Evolutionary conservation across 1,139 yeast genomes (phyloP).

Genomic region (Debaryomycetaceae sp.): DNA sequence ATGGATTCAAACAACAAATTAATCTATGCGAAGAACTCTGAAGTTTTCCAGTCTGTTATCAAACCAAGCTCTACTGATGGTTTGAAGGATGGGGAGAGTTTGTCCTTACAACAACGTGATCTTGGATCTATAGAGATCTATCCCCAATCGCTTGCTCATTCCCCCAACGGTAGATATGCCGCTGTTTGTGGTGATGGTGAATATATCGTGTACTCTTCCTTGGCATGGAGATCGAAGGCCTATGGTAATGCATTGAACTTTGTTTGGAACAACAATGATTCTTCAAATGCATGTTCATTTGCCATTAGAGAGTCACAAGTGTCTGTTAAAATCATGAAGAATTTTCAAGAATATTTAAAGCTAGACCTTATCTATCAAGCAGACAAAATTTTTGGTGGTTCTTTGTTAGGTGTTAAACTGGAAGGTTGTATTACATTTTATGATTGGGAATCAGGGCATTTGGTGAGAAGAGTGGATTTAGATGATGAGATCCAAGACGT

Average conservation of each 20-base stretch:
- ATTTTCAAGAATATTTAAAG: slow-evolving; percentile 74
- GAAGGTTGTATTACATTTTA: slow-evolving; percentile 83
- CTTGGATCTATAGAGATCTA: slow-evolving; percentile 89
- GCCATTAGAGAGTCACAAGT: slow-evolving; percentile 76
- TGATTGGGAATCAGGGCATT: slow-evolving; percentile 86
- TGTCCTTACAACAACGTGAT: slow-evolving; percentile 78
- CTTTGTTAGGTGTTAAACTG: slow-evolving; percentile 75
- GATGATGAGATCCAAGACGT: slow-evolving; percentile 71
- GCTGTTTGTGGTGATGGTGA: slow-evolving; percentile 98
- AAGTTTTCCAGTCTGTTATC: slow-evolving; percentile 79
- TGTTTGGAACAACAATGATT: slow-evolving; percentile 86
- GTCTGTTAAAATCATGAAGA: slow-evolving; percentile 69
- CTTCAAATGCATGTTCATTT: slow-evolving; percentile 63
- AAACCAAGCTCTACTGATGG: slow-evolving; percentile 63
- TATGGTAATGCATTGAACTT: slow-evolving; percentile 90
- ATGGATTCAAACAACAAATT: slow-evolving; percentile 92
- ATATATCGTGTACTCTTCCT: slow-evolving; percentile 90
- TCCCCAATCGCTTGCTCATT: slow-evolving; percentile 83
- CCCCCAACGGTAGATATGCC: slow-evolving; percentile 96
- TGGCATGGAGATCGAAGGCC: slow-evolving; percentile 96
- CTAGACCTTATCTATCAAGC: slow-evolving; percentile 71
- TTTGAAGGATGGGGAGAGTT: slow-evolving; percentile 75
- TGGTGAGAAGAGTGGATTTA: slow-evolving; percentile 83
- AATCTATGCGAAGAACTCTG: slow-evolving; percentile 88
- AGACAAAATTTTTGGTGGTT: slow-evolving; percentile 82